phyloP scores from a whole-genome alignment of 106 monocot genomes.

The Apostasia ramifera region DNA sequence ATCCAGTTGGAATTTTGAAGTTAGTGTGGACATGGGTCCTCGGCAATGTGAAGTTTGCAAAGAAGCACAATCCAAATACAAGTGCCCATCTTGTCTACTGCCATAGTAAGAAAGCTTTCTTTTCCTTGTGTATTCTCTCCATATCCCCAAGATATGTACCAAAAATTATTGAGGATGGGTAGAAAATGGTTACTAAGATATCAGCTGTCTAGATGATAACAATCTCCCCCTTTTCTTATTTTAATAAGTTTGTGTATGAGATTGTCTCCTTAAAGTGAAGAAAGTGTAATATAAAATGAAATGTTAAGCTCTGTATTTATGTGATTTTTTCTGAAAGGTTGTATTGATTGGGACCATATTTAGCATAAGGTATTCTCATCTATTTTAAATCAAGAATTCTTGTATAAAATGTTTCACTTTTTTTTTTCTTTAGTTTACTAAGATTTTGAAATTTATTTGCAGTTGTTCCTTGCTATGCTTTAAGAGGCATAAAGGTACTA shows the following conservation, averaged over 20 bases:
- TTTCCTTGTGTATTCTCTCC: background rate
- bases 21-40: constrained; percentile 22
- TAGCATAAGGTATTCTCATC: no score
- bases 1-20: background rate
- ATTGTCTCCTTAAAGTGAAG: no score
- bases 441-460: constrained; percentile 17
- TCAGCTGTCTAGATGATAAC: no score
- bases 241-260: background rate
- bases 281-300: no score
- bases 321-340: no score
- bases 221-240: background rate
- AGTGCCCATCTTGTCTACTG: constrained; percentile 66
- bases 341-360: no score
- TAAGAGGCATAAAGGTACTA: constrained; percentile 68
- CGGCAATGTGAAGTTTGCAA: constrained; percentile 56
- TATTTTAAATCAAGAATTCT: no score
- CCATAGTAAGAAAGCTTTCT: constrained; percentile 54
- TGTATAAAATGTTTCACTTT: no score
- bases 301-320: no score
- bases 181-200: background rate
- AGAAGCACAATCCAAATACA: constrained; percentile 70
- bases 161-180: background rate
- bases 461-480: constrained; percentile 72
- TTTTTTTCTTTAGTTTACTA: background rate
- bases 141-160: background rate